Conservation (phyloP, 768 basidiomycete genomes). For the Pulveroboletus sp. region DNA sequence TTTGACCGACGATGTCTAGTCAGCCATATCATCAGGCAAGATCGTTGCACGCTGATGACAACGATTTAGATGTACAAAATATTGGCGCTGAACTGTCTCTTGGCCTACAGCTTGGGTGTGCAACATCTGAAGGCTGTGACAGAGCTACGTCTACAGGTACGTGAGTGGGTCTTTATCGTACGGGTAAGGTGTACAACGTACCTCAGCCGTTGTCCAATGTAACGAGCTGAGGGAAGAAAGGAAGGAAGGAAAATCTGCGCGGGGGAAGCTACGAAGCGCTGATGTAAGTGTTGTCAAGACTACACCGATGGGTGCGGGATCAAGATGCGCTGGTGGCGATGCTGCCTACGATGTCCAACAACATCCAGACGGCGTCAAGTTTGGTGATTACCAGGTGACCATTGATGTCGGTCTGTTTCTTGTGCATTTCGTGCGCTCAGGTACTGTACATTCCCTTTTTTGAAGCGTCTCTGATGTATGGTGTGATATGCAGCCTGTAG, state of each 20-base stretch:
- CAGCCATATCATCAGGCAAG: conserved; percentile 96
- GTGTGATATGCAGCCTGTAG: conserved; percentile 76
- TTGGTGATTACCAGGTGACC: conserved; percentile 97
- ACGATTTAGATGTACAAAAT: conserved; percentile 99
- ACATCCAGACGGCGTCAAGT: conserved; percentile 99
- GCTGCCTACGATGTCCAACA: too few relatives aligned
- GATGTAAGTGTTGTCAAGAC: too few relatives aligned
- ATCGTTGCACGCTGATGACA: conserved; percentile 96
- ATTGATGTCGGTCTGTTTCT: conserved; percentile 99
- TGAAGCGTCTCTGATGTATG: neutral
- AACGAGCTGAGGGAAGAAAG: too few relatives aligned
- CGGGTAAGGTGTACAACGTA: too few relatives aligned
- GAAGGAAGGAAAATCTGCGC: too few relatives aligned
- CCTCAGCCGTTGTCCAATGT: too few relatives aligned
- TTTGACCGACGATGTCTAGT: conserved; percentile 50
- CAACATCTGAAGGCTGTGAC: too few relatives aligned
- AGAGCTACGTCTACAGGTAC: too few relatives aligned
- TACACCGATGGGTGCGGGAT: too few relatives aligned
- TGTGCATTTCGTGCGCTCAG: conserved; percentile 96
- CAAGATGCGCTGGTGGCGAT: too few relatives aligned
- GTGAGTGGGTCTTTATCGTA: too few relatives aligned
- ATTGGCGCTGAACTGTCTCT: conserved; percentile 92
- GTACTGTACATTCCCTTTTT: conserved; percentile 41
- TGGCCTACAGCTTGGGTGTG: conserved; percentile 95
- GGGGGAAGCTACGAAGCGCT: too few relatives aligned